Evolutionary conservation across 148 eudicot genomes (phyloP), one percentile per base, ranked within the genome.

Genomic region (Nepenthes mirabilis): DNA sequence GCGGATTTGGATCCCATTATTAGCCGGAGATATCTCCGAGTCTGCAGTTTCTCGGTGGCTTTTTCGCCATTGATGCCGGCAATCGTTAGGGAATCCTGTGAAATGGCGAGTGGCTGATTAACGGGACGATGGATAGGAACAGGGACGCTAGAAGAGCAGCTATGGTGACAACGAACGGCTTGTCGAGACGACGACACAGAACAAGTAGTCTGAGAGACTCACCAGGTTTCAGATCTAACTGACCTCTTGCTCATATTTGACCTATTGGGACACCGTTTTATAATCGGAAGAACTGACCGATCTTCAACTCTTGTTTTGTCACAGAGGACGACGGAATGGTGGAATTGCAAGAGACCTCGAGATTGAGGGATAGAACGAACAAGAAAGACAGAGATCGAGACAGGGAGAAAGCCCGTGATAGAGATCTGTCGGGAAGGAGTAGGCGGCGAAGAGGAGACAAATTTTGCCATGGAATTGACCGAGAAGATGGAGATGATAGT

Each of bases 261-360:
- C 32, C 34, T 36, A 13, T 3, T 65, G 9, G 53, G 11, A 12
- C 9, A 13, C 12, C 34, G 9, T 43, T 45, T 67, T 23, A 23
- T 23, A 23, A 23, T 23, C 23, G 23, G 23, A 23, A 23, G 23
- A 23, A 23, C 23, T 23, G 23, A 23, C 23, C 23, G 23, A 23
- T 23, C 57, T 64, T 65, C 58, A 10, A 43, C 51, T 23, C 47
- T 66, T 14, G n/a, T 70, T 76, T 58, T 69, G 49, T 52, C 78
- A 68, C 77, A 90, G 97, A 90, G 47, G 97, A 87, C 34, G 95
- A 90, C 32, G 83, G 83, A 12, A 60, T 61, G 34, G 40, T 67
- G 48, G 89, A 86, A 74, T 51, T 82, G 55, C 81, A 72, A 23
- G 88, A 83, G 60, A 47, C 86, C 47, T 23, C 23, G 23, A 68